Evolutionary conservation across 441 rosid species (phyloP).

Genomic region (Cnidoscolus chayamansa): DNA sequence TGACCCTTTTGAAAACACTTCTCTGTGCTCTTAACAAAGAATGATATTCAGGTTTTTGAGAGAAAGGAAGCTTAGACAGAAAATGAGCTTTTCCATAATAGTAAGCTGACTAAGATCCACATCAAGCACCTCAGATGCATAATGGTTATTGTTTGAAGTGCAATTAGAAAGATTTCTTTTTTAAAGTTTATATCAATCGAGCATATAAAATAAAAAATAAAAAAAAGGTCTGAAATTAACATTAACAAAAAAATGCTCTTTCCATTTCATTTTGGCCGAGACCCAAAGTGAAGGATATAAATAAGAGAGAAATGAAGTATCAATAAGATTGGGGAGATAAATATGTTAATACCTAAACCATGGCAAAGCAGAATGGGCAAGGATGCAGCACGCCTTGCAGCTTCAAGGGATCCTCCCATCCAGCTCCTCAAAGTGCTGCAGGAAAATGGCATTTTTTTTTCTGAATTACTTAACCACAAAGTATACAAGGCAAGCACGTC

Average conservation of each 20-base stretch:
- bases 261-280: no score
- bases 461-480: background rate
- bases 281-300: background rate
- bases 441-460: slow-evolving; percentile 9
- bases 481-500: background rate
- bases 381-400: slow-evolving; percentile 55
- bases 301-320: background rate
- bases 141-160: background rate
- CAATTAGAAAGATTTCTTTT: no score
- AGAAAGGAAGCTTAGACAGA: no score
- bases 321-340: background rate
- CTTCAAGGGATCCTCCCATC: slow-evolving; percentile 42
- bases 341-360: slow-evolving; percentile 52
- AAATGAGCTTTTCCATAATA: no score
- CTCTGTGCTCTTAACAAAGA: no score
- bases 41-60: no score
- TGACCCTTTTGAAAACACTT: no score
- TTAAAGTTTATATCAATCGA: no score
- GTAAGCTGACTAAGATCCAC: background rate
- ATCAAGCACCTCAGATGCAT: background rate
- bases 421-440: slow-evolving; percentile 52
- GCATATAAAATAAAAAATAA: no score
- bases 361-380: slow-evolving; percentile 79
- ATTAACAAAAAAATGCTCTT: no score
- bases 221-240: no score